Percentiles rank a stretch among this genome's conserved stretches.
phyloP scores from a whole-genome alignment of 225 moss, liverwort and hornwort genomes.

The Neckera pumila region DNA sequence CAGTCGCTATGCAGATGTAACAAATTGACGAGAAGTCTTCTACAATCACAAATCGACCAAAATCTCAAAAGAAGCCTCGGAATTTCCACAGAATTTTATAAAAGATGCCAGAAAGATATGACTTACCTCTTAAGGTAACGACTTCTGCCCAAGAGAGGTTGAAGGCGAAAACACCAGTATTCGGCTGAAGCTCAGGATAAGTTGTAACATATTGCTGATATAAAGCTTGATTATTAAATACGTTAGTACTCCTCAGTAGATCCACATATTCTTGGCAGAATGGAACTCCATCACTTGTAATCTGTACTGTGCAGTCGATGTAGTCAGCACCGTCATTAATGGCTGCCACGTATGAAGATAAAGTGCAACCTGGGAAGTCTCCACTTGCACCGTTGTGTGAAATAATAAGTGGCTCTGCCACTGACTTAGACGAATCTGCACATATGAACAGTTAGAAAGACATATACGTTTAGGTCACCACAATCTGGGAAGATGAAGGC shows the following conservation, averaged over 20 bases:
- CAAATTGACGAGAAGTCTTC: neutral
- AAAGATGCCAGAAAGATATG: neutral
- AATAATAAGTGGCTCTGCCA: constrained; percentile 15
- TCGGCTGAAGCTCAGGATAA: constrained; percentile 23
- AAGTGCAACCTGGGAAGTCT: constrained; percentile 69
- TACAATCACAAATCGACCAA: too few relatives aligned
- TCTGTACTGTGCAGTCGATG: constrained; percentile 89
- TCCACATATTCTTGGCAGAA: constrained; percentile 63
- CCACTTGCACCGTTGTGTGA: constrained; percentile 94
- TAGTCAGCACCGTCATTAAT: constrained; percentile 73
- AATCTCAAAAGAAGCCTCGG: neutral
- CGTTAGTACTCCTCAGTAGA: constrained; percentile 40
- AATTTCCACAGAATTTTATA: neutral
- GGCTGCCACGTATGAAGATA: constrained; percentile 54
- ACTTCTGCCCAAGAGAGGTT: constrained; percentile 60
- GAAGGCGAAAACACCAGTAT: constrained; percentile 43
- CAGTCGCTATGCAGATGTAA: neutral
- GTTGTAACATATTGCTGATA: neutral
- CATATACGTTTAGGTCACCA: neutral
- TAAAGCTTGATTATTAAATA: neutral
- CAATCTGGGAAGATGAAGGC: neutral
- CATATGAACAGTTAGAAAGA: neutral
- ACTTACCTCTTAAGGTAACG: constrained; percentile 30
- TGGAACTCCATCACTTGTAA: constrained; percentile 59
- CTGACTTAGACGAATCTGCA: constrained; percentile 17